phyloP scores from a whole-genome alignment of 768 basidiomycete species.

The Pisolithus sp. region DNA sequence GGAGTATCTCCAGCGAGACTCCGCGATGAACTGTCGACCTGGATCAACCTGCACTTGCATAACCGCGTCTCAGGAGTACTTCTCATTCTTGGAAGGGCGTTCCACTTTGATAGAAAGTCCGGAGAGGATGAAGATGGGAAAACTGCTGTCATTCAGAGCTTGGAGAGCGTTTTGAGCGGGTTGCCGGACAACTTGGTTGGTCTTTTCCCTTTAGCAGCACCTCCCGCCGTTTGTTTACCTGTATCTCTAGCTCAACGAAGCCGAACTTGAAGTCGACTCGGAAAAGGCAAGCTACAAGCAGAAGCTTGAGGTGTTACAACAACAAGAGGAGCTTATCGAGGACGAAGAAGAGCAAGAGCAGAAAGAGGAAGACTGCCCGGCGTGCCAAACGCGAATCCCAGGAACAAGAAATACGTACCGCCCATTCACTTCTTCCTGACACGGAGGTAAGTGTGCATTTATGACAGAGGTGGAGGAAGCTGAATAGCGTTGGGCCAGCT shows the following conservation, averaged over 20 bases:
- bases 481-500: constrained; percentile 36
- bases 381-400: constrained; percentile 76
- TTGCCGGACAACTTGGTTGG: constrained; percentile 90
- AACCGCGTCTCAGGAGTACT: constrained; percentile 91
- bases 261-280: constrained; percentile 91
- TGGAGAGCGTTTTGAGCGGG: constrained; percentile 88
- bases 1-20: constrained; percentile 84
- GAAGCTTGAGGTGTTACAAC: constrained; percentile 94
- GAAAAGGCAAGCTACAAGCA: constrained; percentile 96
- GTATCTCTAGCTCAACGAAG: constrained; percentile 77
- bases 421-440: constrained; percentile 80
- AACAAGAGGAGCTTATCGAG: constrained; percentile 98
- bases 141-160: constrained; percentile 66
- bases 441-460: constrained; percentile 56
- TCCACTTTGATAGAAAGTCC: constrained; percentile 79
- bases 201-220: constrained; percentile 6
- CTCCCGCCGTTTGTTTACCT: background rate
- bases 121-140: constrained; percentile 79
- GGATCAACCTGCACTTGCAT: constrained; percentile 89
- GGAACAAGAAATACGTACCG: constrained; percentile 72
- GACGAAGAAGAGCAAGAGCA: constrained; percentile 98
- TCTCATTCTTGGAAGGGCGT: constrained; percentile 89
- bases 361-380: constrained; percentile 87
- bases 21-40: constrained; percentile 83
- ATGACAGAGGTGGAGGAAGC: background rate